Evolutionary conservation across 306 rosid species (phyloP).

Genomic region (Glycine tomentella): DNA sequence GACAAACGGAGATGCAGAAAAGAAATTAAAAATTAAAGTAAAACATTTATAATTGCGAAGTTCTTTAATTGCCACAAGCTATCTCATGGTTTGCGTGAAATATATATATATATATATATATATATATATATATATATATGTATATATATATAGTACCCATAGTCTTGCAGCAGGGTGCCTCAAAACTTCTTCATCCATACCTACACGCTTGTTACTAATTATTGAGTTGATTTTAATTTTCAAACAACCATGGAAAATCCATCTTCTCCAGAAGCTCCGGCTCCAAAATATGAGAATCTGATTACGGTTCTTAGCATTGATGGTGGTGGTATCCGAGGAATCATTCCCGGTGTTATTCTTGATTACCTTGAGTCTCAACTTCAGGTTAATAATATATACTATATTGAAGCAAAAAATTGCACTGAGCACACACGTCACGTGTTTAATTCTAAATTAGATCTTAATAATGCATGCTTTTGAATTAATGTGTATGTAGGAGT

Average conservation of each 20-base stretch:
- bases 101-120: no score
- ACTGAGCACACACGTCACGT: no score
- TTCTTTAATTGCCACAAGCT: no score
- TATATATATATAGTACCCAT: no score
- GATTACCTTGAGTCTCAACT: slow-evolving; percentile 50
- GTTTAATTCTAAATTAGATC: no score
- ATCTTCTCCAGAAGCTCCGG: neutral
- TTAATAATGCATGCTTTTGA: neutral
- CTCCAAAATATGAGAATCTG: slow-evolving; percentile 3
- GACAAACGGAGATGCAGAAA: neutral
- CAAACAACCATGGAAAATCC: slow-evolving; percentile 16
- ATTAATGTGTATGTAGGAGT: slow-evolving; percentile 11
- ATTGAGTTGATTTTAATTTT: slow-evolving; percentile 23
- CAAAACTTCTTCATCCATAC: neutral
- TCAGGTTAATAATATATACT: no score
- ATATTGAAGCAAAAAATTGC: no score
- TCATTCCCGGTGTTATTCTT: slow-evolving; percentile 57
- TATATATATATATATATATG: no score
- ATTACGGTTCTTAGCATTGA: slow-evolving; percentile 54
- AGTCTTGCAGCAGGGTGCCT: neutral
- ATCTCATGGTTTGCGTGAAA: no score
- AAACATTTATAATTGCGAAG: no score
- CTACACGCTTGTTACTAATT: neutral
- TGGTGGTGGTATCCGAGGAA: slow-evolving; percentile 56
- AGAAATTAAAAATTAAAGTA: neutral